These are phyloP conservation scores for Sporothrix dimorphospora DNA, from an alignment of 2,329 filamentous ascomycete species.

Conservation along the genomic window DNA sequence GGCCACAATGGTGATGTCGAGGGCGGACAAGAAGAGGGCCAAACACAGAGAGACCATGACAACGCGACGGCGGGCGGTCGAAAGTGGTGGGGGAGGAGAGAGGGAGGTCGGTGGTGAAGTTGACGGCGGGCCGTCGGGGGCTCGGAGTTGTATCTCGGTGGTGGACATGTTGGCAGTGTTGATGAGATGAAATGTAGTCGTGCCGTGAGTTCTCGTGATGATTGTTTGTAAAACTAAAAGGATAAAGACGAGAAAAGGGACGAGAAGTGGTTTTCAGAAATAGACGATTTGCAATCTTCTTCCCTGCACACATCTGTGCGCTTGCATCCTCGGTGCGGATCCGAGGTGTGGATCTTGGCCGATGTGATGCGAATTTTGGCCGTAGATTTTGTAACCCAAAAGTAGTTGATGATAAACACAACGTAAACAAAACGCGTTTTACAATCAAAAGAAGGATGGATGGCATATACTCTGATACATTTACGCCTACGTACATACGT, in stretches of 20 bases:
- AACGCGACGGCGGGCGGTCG: not conserved
- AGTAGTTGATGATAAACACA: not conserved
- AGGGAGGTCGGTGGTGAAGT: not conserved
- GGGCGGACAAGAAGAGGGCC: not conserved
- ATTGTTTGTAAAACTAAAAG: not conserved
- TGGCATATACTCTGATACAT: too few relatives aligned
- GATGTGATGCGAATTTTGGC: not conserved
- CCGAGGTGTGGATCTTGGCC: slow-evolving; percentile 6
- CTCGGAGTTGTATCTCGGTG: not conserved
- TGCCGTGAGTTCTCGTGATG: not conserved
- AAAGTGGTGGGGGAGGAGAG: not conserved
- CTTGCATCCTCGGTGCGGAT: not conserved
- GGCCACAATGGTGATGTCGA: slow-evolving; percentile 5
- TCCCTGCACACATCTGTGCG: not conserved
- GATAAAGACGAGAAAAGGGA: not conserved
- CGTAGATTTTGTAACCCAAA: not conserved
- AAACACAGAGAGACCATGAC: not conserved
- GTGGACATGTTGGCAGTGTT: not conserved
- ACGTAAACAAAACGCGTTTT: not conserved
- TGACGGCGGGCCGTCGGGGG: not conserved
- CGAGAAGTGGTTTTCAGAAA: not conserved
- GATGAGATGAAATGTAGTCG: too few relatives aligned
- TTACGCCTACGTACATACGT: too few relatives aligned
- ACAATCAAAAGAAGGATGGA: too few relatives aligned
- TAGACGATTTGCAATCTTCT: not conserved